A percentile compares a stretch with the other conserved stretches of the same genome.
These are phyloP conservation scores for Alisma plantagoaquatica DNA, from an alignment of 106 monocot species.

Conservation along the genomic window DNA sequence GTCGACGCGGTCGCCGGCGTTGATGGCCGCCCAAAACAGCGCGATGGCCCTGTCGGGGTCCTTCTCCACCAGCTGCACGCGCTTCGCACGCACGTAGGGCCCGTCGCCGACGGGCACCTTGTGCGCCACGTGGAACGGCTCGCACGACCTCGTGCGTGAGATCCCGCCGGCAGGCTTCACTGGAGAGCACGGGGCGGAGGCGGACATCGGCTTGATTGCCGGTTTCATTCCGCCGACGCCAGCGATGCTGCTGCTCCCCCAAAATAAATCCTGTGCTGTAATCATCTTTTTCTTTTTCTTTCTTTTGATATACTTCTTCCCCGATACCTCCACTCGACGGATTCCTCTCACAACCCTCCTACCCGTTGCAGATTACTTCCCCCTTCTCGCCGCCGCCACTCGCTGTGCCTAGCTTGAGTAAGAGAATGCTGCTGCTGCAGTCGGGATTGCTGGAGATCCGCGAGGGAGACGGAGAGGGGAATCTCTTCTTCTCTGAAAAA, in stretches of 20 bases:
- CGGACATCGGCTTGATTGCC: conserved; percentile 15
- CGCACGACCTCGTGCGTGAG: conserved; percentile 16
- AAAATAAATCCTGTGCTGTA: conserved; percentile 6
- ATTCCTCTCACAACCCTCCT: too few relatives aligned
- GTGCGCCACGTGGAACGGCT: conserved; percentile 52
- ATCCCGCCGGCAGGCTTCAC: conserved; percentile 22
- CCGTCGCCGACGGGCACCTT: conserved; percentile 88
- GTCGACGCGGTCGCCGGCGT: conserved; percentile 81
- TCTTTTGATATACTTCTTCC: too few relatives aligned
- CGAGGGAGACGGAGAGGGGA: too few relatives aligned
- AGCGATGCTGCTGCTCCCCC: conserved; percentile 20
- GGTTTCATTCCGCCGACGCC: background rate
- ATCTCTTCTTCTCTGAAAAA: too few relatives aligned
- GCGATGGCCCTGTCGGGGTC: conserved; percentile 80
- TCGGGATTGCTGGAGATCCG: too few relatives aligned
- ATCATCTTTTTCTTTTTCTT: background rate
- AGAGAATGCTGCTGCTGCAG: too few relatives aligned
- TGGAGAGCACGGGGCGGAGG: conserved; percentile 61
- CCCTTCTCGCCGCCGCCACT: too few relatives aligned
- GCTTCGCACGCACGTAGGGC: conserved; percentile 80
- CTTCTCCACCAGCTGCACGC: conserved; percentile 95
- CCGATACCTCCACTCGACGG: too few relatives aligned
- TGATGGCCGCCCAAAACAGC: conserved; percentile 91
- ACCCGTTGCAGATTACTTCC: too few relatives aligned
- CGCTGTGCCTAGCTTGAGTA: too few relatives aligned